Conservation (phyloP, 805 yeast species). For the Candida coleopterorum region DNA sequence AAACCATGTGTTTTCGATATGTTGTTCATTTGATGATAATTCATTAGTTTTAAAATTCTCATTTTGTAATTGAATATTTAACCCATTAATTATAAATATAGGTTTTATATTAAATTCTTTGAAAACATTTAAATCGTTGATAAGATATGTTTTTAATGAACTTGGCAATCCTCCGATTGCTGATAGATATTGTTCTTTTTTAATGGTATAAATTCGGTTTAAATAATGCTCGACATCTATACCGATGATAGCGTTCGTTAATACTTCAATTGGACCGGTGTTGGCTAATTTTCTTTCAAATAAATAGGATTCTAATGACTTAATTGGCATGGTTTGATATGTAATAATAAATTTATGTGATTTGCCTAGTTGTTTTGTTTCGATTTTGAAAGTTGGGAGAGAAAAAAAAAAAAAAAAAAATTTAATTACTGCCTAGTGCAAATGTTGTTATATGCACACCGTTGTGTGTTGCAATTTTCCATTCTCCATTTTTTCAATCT, state of each 20-base stretch:
- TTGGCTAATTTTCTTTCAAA: constrained; percentile 63
- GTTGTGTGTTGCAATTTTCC: no score
- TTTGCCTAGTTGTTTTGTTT: no score
- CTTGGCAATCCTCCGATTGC: constrained; percentile 82
- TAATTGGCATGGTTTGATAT: constrained; percentile 41
- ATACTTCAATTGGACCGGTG: constrained; percentile 56
- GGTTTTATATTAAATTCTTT: constrained; percentile 66
- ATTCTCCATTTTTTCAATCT: no score
- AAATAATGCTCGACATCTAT: constrained; percentile 82
- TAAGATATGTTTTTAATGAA: constrained; percentile 51
- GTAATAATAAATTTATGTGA: no score
- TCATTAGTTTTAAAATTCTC: constrained; percentile 30
- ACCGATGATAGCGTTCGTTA: constrained; percentile 68
- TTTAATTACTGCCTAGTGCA: no score
- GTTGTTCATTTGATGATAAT: constrained; percentile 35
- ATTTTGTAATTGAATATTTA: constrained; percentile 38
- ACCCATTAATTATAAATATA: constrained; percentile 73
- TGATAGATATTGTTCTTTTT: constrained; percentile 63
- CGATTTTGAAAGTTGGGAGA: no score
- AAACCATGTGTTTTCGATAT: constrained; percentile 36
- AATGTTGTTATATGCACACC: no score
- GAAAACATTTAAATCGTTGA: constrained; percentile 59
- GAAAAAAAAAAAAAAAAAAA: no score
- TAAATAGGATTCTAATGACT: constrained; percentile 61
- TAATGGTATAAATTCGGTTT: constrained; percentile 53